These are phyloP conservation scores for Adansonia madagascariensis DNA, from an alignment of 441 rosid species.

Conservation along the genomic window DNA sequence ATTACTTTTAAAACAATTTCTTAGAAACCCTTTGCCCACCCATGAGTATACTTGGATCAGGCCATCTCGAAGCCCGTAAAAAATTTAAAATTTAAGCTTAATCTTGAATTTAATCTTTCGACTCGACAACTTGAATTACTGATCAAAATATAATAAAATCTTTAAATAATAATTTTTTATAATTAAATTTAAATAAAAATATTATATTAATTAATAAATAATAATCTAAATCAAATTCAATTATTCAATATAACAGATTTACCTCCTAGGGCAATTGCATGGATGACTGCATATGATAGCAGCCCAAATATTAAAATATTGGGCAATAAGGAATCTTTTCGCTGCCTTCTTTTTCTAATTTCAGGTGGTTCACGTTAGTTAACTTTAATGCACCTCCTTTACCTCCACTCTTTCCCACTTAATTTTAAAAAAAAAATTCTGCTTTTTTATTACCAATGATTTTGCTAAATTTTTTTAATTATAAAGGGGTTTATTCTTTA, in stretches of 20 bases:
- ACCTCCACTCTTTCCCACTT: slow-evolving; percentile 28
- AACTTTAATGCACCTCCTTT: slow-evolving; percentile 22
- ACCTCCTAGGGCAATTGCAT: slow-evolving; percentile 7
- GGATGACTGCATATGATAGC: background rate
- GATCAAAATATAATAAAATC: too few species aligned
- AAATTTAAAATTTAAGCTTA: too few species aligned
- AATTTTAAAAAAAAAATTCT: background rate
- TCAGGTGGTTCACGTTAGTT: slow-evolving; percentile 42
- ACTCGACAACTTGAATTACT: too few species aligned
- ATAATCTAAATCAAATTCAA: too few species aligned
- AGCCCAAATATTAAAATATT: background rate
- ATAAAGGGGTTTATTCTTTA: slow-evolving; percentile 3
- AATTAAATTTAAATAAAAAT: too few species aligned
- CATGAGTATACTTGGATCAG: background rate
- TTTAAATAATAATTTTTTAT: too few species aligned
- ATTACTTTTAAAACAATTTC: background rate
- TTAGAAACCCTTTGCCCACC: background rate
- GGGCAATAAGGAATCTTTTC: slow-evolving; percentile 28
- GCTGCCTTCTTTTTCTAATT: slow-evolving; percentile 15
- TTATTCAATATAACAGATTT: too few species aligned
- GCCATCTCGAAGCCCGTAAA: too few species aligned
- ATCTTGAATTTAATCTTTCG: too few species aligned
- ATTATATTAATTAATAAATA: too few species aligned
- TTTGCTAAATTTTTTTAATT: slow-evolving; percentile 5
- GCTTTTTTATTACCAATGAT: slow-evolving; percentile 8